Evolutionary conservation across 495 filamentous ascomycete species (phyloP).

Genomic region (Aspergillus ellipticus): DNA sequence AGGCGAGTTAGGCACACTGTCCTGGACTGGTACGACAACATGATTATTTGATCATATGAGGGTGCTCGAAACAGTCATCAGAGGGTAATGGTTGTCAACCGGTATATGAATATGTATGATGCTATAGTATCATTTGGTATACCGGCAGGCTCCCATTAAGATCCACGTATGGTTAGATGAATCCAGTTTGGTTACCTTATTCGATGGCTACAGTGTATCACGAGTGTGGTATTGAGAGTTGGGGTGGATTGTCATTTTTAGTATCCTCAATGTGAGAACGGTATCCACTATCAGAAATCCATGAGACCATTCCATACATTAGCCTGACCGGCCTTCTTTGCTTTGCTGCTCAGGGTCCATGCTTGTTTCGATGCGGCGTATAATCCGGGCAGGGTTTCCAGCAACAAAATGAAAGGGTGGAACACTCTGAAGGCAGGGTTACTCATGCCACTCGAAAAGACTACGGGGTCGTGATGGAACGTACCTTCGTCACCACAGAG

Average conservation of each 20-base stretch:
- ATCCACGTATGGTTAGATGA: not conserved
- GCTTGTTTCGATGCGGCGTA: constrained; percentile 43
- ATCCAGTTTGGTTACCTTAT: not conserved
- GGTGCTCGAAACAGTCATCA: not conserved
- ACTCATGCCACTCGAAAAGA: not conserved
- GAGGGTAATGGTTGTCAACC: not conserved
- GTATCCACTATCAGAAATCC: not conserved
- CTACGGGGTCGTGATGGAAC: constrained; percentile 12
- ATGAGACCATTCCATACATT: not conserved
- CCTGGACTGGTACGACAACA: constrained; percentile 19
- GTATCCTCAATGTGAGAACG: not conserved
- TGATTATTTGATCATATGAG: constrained; percentile 18
- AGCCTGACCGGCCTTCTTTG: not conserved
- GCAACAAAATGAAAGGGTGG: constrained; percentile 54
- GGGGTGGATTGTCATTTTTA: not conserved
- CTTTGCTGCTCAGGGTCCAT: constrained; percentile 17
- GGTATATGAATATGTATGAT: not conserved
- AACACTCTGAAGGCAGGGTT: constrained; percentile 40
- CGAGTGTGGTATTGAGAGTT: not conserved
- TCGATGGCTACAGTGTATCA: not conserved
- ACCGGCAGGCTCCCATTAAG: not conserved
- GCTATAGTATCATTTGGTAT: not conserved
- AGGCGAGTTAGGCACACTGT: constrained; percentile 13
- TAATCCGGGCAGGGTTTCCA: constrained; percentile 61
- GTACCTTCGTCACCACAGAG: constrained; percentile 77